These are phyloP conservation scores for Chalaropsis thielavioides DNA, from an alignment of 2,329 filamentous ascomycete species.

Conservation along the genomic window DNA sequence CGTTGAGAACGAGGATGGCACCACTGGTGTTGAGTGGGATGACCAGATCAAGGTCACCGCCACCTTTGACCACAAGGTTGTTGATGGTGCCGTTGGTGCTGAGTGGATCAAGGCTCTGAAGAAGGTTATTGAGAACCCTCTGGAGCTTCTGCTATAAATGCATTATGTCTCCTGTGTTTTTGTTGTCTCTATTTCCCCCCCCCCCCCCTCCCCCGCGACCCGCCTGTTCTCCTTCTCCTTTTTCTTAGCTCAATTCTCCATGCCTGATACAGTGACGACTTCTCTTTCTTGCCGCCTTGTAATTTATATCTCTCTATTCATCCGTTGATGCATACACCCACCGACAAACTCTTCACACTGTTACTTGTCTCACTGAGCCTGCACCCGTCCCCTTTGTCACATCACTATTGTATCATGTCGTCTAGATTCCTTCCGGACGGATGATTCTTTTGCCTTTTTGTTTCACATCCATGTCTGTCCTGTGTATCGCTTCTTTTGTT, in stretches of 20 bases:
- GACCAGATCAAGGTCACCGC: constrained; percentile 92
- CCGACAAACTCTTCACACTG: neutral
- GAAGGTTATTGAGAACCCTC: constrained; percentile 93
- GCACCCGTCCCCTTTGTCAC: neutral
- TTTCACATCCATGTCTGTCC: neutral
- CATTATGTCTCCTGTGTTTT: neutral
- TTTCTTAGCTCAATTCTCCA: neutral
- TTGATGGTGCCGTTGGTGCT: constrained; percentile 88
- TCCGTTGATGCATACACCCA: constrained; percentile 5
- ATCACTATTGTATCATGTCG: neutral
- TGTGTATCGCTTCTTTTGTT: constrained; percentile 6
- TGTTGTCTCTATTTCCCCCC: neutral
- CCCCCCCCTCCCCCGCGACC: neutral
- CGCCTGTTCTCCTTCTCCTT: neutral
- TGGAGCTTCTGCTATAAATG: constrained; percentile 75
- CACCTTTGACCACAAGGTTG: constrained; percentile 98
- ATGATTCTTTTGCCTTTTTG: neutral
- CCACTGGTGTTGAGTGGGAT: constrained; percentile 67
- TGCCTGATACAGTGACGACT: constrained; percentile 14
- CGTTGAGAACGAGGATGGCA: constrained; percentile 70
- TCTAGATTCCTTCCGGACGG: neutral
- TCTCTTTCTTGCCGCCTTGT: constrained; percentile 13
- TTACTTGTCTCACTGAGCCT: neutral
- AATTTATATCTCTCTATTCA: constrained; percentile 10
- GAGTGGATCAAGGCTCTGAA: constrained; percentile 97